phyloP scores from a whole-genome alignment of 2,329 filamentous ascomycete species.

The Ophiocordyceps camponoti-floridani region DNA sequence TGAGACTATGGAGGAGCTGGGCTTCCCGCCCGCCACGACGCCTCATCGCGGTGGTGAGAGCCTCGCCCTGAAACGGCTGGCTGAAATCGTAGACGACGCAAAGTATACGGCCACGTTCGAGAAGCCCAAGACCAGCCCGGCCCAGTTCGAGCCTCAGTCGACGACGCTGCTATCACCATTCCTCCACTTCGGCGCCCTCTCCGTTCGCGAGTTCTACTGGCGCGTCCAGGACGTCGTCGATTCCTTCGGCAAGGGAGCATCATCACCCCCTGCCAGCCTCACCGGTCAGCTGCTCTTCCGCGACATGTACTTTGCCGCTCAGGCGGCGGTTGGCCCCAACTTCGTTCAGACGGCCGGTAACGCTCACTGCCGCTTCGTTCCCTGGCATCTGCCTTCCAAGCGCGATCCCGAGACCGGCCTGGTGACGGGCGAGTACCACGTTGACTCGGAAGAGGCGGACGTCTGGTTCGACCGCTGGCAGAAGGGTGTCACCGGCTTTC shows the following conservation, averaged over 20 bases:
- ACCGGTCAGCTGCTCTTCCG: conserved; percentile 59
- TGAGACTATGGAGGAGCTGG: conserved; percentile 55
- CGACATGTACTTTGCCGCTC: conserved; percentile 71
- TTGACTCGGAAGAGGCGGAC: conserved; percentile 46
- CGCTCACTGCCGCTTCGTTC: conserved; percentile 51
- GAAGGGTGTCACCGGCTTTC: conserved; percentile 52
- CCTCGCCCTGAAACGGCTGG: conserved; percentile 38
- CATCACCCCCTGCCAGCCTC: conserved; percentile 47
- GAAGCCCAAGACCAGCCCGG: conserved; percentile 60
- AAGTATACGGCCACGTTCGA: conserved; percentile 56
- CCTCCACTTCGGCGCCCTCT: conserved; percentile 56
- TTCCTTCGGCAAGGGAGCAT: conserved; percentile 35
- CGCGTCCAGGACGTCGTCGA: conserved; percentile 44
- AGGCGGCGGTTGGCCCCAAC: conserved; percentile 44
- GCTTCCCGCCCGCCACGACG: conserved; percentile 45
- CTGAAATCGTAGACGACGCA: conserved; percentile 39
- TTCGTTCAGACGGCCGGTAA: conserved; percentile 53
- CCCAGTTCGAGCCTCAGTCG: conserved; percentile 52
- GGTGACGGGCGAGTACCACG: conserved; percentile 40
- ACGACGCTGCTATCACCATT: conserved; percentile 59
- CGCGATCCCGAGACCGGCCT: conserved; percentile 23
- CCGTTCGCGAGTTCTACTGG: conserved; percentile 58
- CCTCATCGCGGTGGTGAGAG: conserved; percentile 56
- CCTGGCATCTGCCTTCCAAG: conserved; percentile 58
- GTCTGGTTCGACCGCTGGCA: conserved; percentile 52